Evolutionary conservation across 495 filamentous ascomycete species (phyloP).

Genomic region (Tuber umbilicatum): DNA sequence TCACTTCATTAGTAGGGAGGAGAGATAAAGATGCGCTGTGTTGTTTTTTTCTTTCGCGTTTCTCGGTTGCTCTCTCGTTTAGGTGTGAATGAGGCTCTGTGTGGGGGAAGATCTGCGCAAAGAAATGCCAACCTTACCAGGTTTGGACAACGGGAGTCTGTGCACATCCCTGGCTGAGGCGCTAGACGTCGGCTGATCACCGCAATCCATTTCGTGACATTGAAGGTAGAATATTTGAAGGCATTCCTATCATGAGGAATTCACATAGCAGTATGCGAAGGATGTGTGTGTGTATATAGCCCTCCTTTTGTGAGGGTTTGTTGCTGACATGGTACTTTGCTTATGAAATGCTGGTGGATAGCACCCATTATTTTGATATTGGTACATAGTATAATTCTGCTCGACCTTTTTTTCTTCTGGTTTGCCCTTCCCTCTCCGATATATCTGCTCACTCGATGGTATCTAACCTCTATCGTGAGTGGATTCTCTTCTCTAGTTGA

Average conservation of each 20-base stretch:
- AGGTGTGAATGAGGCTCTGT: conserved; percentile 30
- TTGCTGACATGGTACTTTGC: not conserved
- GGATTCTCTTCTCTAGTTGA: not conserved
- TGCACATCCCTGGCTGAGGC: conserved; percentile 14
- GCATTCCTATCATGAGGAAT: conserved; percentile 1
- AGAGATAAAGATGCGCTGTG: not conserved
- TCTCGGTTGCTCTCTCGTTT: not conserved
- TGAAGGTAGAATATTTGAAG: not conserved
- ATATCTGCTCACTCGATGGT: conserved; percentile 4
- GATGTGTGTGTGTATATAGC: not conserved
- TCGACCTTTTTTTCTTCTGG: conserved; percentile 8
- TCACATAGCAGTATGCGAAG: not conserved
- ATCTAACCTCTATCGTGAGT: not conserved
- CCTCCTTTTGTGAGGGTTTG: not conserved
- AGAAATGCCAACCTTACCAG: conserved; percentile 24
- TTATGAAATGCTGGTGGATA: not conserved
- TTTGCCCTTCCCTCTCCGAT: conserved; percentile 7
- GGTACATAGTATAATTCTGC: not conserved
- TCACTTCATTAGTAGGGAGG: not conserved
- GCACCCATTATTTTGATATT: conserved; percentile 1
- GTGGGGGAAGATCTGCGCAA: conserved; percentile 16
- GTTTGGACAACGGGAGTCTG: conserved; percentile 20
- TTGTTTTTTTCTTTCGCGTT: not conserved
- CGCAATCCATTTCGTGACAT: conserved; percentile 10
- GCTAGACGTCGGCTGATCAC: conserved; percentile 25